Conservation (phyloP, 495 filamentous ascomycete genomes). For the Talaromyces proteolyticus region DNA sequence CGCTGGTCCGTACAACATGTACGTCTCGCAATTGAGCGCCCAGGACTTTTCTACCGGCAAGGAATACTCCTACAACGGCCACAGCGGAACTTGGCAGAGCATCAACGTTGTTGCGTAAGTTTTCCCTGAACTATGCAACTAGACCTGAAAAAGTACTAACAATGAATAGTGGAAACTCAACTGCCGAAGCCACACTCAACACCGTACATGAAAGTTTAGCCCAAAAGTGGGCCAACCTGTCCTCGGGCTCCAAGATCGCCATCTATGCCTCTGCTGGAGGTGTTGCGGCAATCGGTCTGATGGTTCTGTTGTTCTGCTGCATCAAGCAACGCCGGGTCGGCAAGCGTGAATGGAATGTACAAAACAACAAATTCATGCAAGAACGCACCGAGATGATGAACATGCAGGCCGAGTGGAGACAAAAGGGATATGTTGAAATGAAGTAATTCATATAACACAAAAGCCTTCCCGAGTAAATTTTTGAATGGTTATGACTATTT, state of each 20-base stretch:
- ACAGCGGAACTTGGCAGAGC: slow-evolving; percentile 59
- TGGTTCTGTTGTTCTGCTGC: slow-evolving; percentile 51
- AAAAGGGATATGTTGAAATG: slow-evolving; percentile 25
- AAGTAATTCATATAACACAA: slow-evolving; percentile 2
- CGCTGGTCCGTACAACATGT: slow-evolving; percentile 74
- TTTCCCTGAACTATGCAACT: not conserved
- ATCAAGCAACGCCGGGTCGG: slow-evolving; percentile 63
- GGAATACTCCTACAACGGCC: slow-evolving; percentile 63
- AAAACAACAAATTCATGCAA: slow-evolving; percentile 46
- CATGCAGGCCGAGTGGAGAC: slow-evolving; percentile 37
- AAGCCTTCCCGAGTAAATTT: no score
- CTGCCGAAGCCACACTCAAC: slow-evolving; percentile 30
- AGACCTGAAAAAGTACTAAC: slow-evolving; percentile 8
- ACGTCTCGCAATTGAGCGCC: slow-evolving; percentile 58
- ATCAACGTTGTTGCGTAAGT: slow-evolving; percentile 63
- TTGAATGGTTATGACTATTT: not conserved
- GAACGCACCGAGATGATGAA: slow-evolving; percentile 61
- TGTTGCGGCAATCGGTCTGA: slow-evolving; percentile 43
- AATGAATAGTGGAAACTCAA: slow-evolving; percentile 55
- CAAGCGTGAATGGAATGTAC: slow-evolving; percentile 52
- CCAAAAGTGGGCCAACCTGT: slow-evolving; percentile 54
- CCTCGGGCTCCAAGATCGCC: slow-evolving; percentile 48
- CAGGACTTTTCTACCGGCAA: slow-evolving; percentile 64
- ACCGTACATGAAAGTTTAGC: slow-evolving; percentile 34
- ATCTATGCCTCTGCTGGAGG: slow-evolving; percentile 48